These are phyloP conservation scores for Xylaria sp. DNA, from an alignment of 2,329 filamentous ascomycete genomes.

Conservation along the genomic window DNA sequence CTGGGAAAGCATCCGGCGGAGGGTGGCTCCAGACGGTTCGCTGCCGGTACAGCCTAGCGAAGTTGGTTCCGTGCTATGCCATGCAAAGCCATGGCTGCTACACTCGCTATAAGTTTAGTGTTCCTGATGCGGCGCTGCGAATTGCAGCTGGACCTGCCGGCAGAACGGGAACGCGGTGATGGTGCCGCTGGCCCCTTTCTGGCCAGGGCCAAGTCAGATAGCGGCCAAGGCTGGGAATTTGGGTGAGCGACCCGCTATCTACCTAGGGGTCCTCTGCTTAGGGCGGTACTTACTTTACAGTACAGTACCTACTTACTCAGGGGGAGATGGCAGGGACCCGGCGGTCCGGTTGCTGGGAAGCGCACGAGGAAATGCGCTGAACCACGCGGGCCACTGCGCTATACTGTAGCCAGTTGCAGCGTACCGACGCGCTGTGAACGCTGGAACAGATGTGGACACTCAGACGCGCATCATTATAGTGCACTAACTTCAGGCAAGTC, in stretches of 20 bases:
- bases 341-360: constrained; percentile 34
- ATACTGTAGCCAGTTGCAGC: constrained; percentile 6
- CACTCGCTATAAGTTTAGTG: too few species aligned
- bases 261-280: constrained; percentile 23
- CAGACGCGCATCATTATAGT: constrained; percentile 11
- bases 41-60: constrained; percentile 24
- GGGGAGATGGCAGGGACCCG: constrained; percentile 29
- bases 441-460: constrained; percentile 1
- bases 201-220: constrained; percentile 21
- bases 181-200: constrained; percentile 7
- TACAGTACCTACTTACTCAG: too few species aligned
- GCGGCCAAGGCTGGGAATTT: too few species aligned
- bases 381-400: constrained; percentile 7
- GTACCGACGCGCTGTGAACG: background rate
- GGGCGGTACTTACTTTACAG: background rate
- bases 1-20: constrained; percentile 13
- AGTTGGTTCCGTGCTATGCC: constrained; percentile 16
- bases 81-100: too few species aligned
- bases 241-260: too few species aligned
- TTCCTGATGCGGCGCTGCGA: background rate
- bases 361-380: constrained; percentile 5
- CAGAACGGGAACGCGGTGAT: background rate
- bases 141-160: constrained; percentile 4
- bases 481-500: background rate
- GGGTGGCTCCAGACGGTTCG: constrained; percentile 19